A percentile compares a stretch with the other conserved stretches of the same genome.
phyloP scores from a whole-genome alignment of 495 filamentous ascomycete species.

The Xylaria cubensis region DNA sequence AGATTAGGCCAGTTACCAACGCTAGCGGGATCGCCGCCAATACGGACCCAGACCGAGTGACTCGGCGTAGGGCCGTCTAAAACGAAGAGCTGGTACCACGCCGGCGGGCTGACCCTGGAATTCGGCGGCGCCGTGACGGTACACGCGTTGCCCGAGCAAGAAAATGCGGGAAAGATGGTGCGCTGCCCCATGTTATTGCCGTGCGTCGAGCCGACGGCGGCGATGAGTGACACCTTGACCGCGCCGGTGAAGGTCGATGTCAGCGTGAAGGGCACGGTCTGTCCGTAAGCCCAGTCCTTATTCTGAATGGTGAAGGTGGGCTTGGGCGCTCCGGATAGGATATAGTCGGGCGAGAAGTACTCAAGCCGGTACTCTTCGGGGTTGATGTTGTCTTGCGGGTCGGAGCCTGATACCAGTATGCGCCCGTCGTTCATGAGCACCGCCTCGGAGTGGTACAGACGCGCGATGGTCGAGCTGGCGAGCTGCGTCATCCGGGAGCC shows the following conservation, averaged over 20 bases:
- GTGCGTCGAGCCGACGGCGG: slow-evolving; percentile 49
- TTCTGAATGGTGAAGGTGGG: slow-evolving; percentile 42
- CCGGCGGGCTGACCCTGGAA: slow-evolving; percentile 47
- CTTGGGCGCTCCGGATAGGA: slow-evolving; percentile 41
- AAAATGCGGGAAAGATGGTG: slow-evolving; percentile 52
- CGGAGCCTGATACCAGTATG: slow-evolving; percentile 58
- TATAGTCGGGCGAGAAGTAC: slow-evolving; percentile 57
- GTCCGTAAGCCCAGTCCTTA: slow-evolving; percentile 46
- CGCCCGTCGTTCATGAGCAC: slow-evolving; percentile 55
- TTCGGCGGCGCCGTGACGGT: slow-evolving; percentile 53
- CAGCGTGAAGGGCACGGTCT: slow-evolving; percentile 34
- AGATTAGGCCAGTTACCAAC: slow-evolving; percentile 45
- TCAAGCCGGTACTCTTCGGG: slow-evolving; percentile 57
- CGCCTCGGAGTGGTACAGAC: slow-evolving; percentile 58
- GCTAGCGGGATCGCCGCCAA: slow-evolving; percentile 53
- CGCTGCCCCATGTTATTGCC: slow-evolving; percentile 56
- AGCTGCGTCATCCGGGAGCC: slow-evolving; percentile 54
- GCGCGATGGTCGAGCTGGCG: slow-evolving; percentile 55
- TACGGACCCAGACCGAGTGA: slow-evolving; percentile 45
- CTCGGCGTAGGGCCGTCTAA: slow-evolving; percentile 50
- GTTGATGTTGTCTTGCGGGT: slow-evolving; percentile 48
- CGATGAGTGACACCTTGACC: slow-evolving; percentile 49
- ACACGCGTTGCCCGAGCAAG: slow-evolving; percentile 45
- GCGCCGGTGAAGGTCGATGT: slow-evolving; percentile 31
- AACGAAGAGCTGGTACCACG: slow-evolving; percentile 54